Evolutionary conservation across 495 filamentous ascomycete genomes (phyloP).

Genomic region (Aspergillus cavernicola): DNA sequence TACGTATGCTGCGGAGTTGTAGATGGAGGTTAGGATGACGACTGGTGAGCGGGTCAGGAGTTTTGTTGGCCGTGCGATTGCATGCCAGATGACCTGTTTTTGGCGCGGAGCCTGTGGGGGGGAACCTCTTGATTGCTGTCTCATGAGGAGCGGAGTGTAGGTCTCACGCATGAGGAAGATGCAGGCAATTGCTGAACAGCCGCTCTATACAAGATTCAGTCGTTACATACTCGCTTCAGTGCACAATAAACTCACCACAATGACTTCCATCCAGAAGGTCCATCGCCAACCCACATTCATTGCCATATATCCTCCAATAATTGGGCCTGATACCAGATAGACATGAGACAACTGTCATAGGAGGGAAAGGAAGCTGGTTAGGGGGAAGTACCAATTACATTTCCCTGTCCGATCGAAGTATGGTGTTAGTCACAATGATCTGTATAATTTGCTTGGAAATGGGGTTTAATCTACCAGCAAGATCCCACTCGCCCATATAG

Average conservation of each 20-base stretch:
- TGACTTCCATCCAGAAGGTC: constrained; percentile 4
- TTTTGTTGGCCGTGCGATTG: not conserved
- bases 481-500: not conserved
- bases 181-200: not conserved
- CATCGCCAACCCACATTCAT: not conserved
- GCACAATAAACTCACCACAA: not conserved
- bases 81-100: not conserved
- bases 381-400: not conserved
- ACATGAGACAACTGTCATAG: no score
- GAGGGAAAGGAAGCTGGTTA: not conserved
- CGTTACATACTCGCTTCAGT: no score
- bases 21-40: not conserved
- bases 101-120: not conserved
- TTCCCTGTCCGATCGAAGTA: not conserved
- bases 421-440: no score
- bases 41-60: not conserved
- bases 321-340: not conserved
- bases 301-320: not conserved
- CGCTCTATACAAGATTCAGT: not conserved
- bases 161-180: constrained; percentile 2
- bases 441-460: no score
- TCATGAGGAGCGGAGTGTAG: not conserved
- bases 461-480: not conserved
- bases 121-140: not conserved
- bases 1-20: not conserved